Evolutionary conservation across 2,329 filamentous ascomycete species (phyloP).

Genomic region (Diaporthe australafricana): DNA sequence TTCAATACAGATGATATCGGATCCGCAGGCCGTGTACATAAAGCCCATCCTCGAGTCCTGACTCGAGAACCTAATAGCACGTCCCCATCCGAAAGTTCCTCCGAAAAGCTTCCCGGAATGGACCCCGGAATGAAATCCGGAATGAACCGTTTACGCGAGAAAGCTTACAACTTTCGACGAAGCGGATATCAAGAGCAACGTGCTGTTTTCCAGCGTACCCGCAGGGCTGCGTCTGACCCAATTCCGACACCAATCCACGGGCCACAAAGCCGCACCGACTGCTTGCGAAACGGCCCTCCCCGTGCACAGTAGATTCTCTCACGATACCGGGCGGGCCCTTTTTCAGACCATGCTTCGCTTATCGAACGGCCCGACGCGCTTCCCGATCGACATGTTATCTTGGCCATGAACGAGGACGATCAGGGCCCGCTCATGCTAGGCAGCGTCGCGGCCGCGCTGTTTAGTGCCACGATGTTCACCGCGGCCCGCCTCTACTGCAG

Average conservation of each 20-base stretch:
- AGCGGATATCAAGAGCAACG: no score
- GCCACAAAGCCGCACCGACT: no score
- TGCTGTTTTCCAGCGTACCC: no score
- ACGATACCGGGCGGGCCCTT: no score
- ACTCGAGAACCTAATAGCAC: background rate
- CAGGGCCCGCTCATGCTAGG: slow-evolving; percentile 12
- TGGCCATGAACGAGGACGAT: background rate
- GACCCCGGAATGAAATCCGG: background rate
- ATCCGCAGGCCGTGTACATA: background rate
- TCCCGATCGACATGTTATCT: background rate
- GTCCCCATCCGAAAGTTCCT: background rate
- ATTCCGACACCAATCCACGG: no score
- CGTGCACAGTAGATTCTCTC: no score
- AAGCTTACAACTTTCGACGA: no score
- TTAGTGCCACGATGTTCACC: slow-evolving; percentile 8
- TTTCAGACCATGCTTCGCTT: slow-evolving; percentile 4
- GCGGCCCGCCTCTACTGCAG: slow-evolving; percentile 13
- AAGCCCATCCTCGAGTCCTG: background rate
- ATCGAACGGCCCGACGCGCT: slow-evolving; percentile 18
- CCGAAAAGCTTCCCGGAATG: background rate
- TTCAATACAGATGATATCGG: background rate
- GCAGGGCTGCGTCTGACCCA: background rate
- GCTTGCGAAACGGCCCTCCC: no score
- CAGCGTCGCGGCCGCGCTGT: slow-evolving; percentile 13
- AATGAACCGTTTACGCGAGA: no score